Conservation (phyloP, 768 basidiomycete species). For the Mycena olivaceomarginata region DNA sequence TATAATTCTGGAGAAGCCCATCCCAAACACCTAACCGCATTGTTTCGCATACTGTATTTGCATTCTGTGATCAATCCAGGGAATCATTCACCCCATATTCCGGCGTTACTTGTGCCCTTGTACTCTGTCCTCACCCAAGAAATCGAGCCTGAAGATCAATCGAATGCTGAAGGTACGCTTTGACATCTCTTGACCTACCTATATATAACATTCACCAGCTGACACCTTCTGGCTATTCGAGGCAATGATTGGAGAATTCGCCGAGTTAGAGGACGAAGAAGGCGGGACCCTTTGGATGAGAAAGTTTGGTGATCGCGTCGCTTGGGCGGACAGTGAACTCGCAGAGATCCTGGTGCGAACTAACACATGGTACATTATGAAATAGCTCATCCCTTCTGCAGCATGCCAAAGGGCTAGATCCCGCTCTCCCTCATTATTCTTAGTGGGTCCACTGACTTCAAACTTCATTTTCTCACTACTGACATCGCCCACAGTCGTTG, state of each 20-base stretch:
- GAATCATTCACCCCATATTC: conserved; percentile 79
- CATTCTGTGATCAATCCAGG: conserved; percentile 85
- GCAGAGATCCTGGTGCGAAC: conserved; percentile 73
- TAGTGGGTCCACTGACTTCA: conserved; percentile 69
- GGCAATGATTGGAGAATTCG: conserved; percentile 81
- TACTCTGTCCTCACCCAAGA: conserved; percentile 80
- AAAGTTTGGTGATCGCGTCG: conserved; percentile 75
- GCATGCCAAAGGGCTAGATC: conserved; percentile 81
- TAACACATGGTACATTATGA: conserved; percentile 12
- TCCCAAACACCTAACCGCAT: conserved; percentile 75
- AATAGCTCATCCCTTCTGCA: conserved; percentile 51
- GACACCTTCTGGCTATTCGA: conserved; percentile 92
- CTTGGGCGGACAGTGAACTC: conserved; percentile 80
- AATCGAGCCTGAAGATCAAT: conserved; percentile 73
- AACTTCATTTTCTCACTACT: neutral
- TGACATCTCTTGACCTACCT: neutral
- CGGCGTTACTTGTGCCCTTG: conserved; percentile 82
- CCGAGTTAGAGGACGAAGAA: conserved; percentile 84
- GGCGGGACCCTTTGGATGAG: conserved; percentile 78
- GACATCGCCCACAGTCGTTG: conserved; percentile 71
- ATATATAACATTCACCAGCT: conserved; percentile 55
- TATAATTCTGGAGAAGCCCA: conserved; percentile 70
- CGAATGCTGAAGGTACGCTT: conserved; percentile 71
- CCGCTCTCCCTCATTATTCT: conserved; percentile 85
- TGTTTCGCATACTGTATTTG: conserved; percentile 83